Base-by-base conservation (phyloP, 495 filamentous ascomycete genomes). In the Monascus purpureus region DNA sequence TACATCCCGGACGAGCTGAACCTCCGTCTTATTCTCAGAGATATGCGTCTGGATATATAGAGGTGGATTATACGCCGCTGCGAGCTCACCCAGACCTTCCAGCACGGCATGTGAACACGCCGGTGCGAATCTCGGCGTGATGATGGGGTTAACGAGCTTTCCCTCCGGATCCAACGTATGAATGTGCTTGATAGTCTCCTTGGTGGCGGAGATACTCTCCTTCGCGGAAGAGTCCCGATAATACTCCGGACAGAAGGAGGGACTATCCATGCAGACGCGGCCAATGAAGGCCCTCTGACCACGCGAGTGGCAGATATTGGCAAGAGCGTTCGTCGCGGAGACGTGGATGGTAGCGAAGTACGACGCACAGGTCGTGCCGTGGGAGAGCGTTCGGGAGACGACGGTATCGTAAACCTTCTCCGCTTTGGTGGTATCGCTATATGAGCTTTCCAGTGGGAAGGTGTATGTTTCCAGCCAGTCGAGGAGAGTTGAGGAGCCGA, bases 381-480 rank as follows among this genome's bases (percentile, higher is more conserved):
- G 70, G 29, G 82, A 67, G 25, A 97, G 72, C 0, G 86, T 92
- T 26, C 79, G 76, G 29, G 67, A 55, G 42, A 96, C 70, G 47
- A 79, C 75, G 41, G 73, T 72, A 12, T 66, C 63, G 57, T 96
- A 96, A 38, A 87, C 40, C 39, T 60, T 28, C 49, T 42, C 36
- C 67, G 69, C 50, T 61, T 66, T 27, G 60, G 43, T 39, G 64
- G 62, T 43, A 47, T 46, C 25, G 30, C 56, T 45, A 34, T 94
- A 70, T 12, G 77, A 81, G 8, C 72, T 63, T 56, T 96, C 88
- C 34, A 93, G 68, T 0, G 88, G 88, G 55, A 93, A 97, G n/a
- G 88, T 97, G 60, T 97, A 97, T 3, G 65, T 82, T 39, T 85
- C 63, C 4, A 97, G 70, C 88, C 88, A 97, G 55, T 82, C 73